Evolutionary conservation across 768 basidiomycete genomes (phyloP), one percentile per base, ranked within the genome.

Genomic region (Lanmaoa pseudosensibilis): DNA sequence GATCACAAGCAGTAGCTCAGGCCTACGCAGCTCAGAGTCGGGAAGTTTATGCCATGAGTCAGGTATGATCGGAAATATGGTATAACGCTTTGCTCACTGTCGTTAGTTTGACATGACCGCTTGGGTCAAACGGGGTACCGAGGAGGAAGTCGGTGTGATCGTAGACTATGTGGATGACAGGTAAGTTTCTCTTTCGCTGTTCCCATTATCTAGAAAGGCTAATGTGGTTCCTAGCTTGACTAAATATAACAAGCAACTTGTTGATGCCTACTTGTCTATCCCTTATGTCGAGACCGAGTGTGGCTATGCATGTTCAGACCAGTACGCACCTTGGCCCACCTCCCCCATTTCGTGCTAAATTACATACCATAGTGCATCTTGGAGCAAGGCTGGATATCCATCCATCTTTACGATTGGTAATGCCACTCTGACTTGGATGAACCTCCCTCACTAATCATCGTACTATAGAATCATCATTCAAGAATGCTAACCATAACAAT

Each of bases 231-330:
- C 23, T 68, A 92, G 91, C 58, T 75, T 98, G 61, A 94, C 93
- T 3, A 74, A 83, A 44, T 87, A 90, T 74, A 90, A 95, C 73
- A 90, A 84, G 76, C 72, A 81, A 53, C 78, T 95, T 30, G 54
- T 96, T 15, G 82, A 88, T 33, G 64, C 75, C 55, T 97, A 97
- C 70, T 81, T 95, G 52, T 80, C 84, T 67, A 93, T 96, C 61
- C 93, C 94, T 27, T 92, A 83, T 64, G 69, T 59, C 27, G 85
- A 91, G 78, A 97, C 94, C 54, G 80, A 88, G 77, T 96, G 94
- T 75, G 92, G 90, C 36, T 96, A 97, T 67, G 93, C 92, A 50
- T 97, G 94, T 79, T 92, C 89, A 63, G 94, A 96, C 73, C 93
- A 95, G 90, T 92, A 75, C 68, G 79, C 58, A 57, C 71, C 75